Evolutionary conservation across 2,329 filamentous ascomycete genomes (phyloP).

Genomic region (Penicillium freii): DNA sequence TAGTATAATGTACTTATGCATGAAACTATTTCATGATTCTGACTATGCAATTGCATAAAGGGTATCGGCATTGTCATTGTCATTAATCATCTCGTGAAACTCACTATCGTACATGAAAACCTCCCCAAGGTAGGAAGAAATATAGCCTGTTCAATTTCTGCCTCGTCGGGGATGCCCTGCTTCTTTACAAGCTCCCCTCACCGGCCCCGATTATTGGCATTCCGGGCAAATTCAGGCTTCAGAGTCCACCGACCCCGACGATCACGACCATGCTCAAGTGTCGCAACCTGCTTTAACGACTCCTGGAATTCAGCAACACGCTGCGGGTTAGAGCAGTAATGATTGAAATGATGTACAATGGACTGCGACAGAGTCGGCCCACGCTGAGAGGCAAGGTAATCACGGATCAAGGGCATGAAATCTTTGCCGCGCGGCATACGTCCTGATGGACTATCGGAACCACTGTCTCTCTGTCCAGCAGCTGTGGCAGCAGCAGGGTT

Average conservation of each 20-base stretch:
- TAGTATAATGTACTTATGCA: background rate
- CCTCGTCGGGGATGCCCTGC: background rate
- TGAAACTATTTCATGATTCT: background rate
- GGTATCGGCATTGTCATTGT: background rate
- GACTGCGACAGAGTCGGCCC: constrained; percentile 79
- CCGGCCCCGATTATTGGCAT: constrained; percentile 16
- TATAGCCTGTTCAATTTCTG: background rate
- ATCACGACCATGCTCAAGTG: constrained; percentile 53
- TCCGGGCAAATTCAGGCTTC: constrained; percentile 54
- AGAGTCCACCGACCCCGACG: constrained; percentile 58
- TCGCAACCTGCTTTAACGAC: constrained; percentile 74
- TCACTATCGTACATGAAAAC: constrained; percentile 3
- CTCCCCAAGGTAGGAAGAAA: background rate
- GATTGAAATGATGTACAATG: constrained; percentile 86
- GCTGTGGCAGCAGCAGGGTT: constrained; percentile 18
- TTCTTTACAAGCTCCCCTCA: background rate
- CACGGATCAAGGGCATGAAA: constrained; percentile 69
- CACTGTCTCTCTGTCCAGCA: background rate
- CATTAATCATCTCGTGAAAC: constrained; percentile 4
- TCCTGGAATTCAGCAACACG: constrained; percentile 77
- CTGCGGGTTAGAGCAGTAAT: constrained; percentile 66
- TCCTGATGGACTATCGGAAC: constrained; percentile 21
- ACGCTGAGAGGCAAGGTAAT: constrained; percentile 74
- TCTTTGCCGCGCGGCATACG: constrained; percentile 54
- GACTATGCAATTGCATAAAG: background rate